Evolutionary conservation across 2,329 filamentous ascomycete genomes (phyloP), one percentile per base, ranked within the genome.

Genomic region (Tolypocladium nubicola): DNA sequence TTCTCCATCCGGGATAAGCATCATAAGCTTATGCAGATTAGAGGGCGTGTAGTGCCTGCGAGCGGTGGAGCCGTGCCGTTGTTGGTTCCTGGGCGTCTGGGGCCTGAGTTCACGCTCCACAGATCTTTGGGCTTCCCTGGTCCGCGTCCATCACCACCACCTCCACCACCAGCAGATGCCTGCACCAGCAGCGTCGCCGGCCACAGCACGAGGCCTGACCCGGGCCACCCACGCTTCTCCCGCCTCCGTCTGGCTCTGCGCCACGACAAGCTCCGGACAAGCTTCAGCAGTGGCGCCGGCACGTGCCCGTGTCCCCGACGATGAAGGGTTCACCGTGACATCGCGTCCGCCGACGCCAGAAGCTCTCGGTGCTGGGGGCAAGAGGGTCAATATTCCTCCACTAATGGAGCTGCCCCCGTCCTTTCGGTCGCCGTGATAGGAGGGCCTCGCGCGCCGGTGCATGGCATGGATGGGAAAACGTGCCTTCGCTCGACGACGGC

Each of bases 241-340:
- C 23, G 7, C 16, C 23, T 26, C 23, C 11, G 26, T 19, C 45
- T 45, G 41, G 21, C 40, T 8, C 14, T 47, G 23, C 43, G 13
- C 43, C 43, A 45, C 21, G 43, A 21, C 21, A 30, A 26, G 4
- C 26, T 11, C 30, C 19, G 13, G 26, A n/a, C 47, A 35, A 37
- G 47, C 30, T 50, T 30, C 30, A 7, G 11, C 30, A 33, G 47
- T 52, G 47, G 47, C 47, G 30, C 19, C 52, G 23, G 52, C 58
- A 59, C 58, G 58, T 60, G 58, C 41, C 19, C 23, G 47, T 23
- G 40, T 55, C 26, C 23, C 54, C 53, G 43, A 37, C 39, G 38
- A 23, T 60, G 54, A 56, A 55, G 56, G 35, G 57, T 21, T 56
- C 50, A 39, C 14, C 6, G 52, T 55, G 10, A 45, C 56, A 56